Evolutionary conservation across 2,329 filamentous ascomycete genomes (phyloP), one percentile per base, ranked within the genome.

Genomic region (Arthrobotrys musiformis): DNA sequence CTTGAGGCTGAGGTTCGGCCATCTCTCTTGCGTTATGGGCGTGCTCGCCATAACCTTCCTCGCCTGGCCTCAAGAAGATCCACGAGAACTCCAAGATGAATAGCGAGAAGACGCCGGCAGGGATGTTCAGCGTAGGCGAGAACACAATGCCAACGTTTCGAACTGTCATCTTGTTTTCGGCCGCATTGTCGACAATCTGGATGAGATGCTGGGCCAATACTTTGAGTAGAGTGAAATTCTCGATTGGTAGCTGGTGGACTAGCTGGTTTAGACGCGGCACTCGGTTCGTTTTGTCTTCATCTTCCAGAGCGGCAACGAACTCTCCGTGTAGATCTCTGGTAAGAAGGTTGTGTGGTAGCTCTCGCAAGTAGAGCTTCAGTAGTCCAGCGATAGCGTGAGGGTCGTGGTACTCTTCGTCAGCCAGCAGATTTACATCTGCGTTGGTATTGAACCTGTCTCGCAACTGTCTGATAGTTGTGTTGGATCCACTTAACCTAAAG

Each of bases 131-230:
- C 0, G 95, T 98, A 0, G 95, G 95, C 15, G 95, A 97, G 83
- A 99, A 99, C 70, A 99, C 94, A 81, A 99, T 98, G 79, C 95
- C 94, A 67, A 99, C 80, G 82, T 99, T 99, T 79, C 94, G 90
- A 64, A 97, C 92, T 9, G 92, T 97, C 95, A 99, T 99, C 86
- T 97, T 98, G 86, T 99, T 99, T 78, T 91, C 86, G 80, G 92
- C 90, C 5, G 93, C 87, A 81, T 97, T 93, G 83, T 95, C 93
- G 82, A 97, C 93, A 81, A 99, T 94, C 81, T 92, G 91, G 82
- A 97, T 93, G 81, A 99, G 85, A 84, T 97, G 97, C 2, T 92
- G 89, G 56, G 94, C 92, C 68, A 99, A 86, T 79, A 96, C 93
- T 81, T 91, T 90, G 42, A 99, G 86, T 48, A 99, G 86, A 1